Conservation (phyloP, 176 grass and related monocot species). For the Bolboschoenus planiculmis region DNA sequence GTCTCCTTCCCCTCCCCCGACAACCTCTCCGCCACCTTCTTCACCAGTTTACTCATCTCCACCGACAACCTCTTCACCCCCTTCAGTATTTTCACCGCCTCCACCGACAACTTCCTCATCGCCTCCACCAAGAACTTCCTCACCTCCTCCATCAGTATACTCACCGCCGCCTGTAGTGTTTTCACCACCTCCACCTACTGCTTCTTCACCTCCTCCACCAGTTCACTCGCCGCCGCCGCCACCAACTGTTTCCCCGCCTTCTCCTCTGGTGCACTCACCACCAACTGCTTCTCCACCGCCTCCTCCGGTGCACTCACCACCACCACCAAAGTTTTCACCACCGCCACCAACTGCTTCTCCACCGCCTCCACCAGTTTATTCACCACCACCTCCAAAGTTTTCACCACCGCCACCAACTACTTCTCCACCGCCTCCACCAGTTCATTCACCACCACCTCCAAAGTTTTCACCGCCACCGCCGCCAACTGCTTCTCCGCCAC, state of each 20-base stretch:
- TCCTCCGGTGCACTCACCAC: not conserved
- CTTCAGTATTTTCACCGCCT: not conserved
- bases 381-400: not conserved
- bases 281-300: conserved; percentile 14
- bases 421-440: not conserved
- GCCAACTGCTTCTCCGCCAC: not conserved
- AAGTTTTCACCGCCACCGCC: conserved; percentile 6
- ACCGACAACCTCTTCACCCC: not conserved
- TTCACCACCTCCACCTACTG: conserved; percentile 7
- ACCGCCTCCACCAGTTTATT: conserved; percentile 5
- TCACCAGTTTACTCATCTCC: not conserved
- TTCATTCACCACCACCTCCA: not conserved
- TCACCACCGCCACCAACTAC: not conserved
- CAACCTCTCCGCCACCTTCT: not conserved
- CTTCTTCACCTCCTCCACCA: conserved; percentile 1
- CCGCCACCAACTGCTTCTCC: not conserved
- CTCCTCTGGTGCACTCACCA: not conserved
- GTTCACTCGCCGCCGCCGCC: not conserved
- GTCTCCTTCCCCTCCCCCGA: not conserved
- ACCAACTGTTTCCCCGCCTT: not conserved
- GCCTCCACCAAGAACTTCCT: not conserved
- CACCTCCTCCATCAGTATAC: not conserved
- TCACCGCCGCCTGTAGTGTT: not conserved
- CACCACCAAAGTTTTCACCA: not conserved
- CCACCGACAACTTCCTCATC: not conserved